Percentiles rank a stretch among this genome's conserved stretches.
These are phyloP conservation scores for Lepidopterella palustris DNA, from an alignment of 495 filamentous ascomycete genomes.

Conservation along the genomic window DNA sequence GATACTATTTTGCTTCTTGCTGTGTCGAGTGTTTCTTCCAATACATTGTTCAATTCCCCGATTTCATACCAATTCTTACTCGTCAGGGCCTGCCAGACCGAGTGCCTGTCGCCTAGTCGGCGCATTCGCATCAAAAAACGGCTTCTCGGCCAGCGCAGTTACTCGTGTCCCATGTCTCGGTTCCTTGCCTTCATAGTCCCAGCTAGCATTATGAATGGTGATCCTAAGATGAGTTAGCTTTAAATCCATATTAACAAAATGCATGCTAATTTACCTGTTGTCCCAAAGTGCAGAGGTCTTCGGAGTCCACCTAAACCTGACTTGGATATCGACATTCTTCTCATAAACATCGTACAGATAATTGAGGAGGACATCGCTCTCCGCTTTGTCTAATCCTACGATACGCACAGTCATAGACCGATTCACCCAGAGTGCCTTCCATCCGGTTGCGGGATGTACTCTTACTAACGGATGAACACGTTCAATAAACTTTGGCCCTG, in stretches of 20 bases:
- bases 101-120: slow-evolving; percentile 54
- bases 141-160: slow-evolving; percentile 61
- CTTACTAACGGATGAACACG: slow-evolving; percentile 62
- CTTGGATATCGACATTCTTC: slow-evolving; percentile 60
- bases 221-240: slow-evolving; percentile 40
- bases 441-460: slow-evolving; percentile 64
- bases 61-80: too few relatives aligned
- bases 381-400: slow-evolving; percentile 57
- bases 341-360: slow-evolving; percentile 62
- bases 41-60: too few relatives aligned
- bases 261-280: slow-evolving; percentile 44
- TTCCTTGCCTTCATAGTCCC: slow-evolving; percentile 59
- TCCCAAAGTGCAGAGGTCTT: slow-evolving; percentile 58
- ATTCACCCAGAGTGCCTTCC: slow-evolving; percentile 67
- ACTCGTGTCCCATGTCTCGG: slow-evolving; percentile 59
- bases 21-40: too few relatives aligned
- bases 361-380: slow-evolving; percentile 61
- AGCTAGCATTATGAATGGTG: slow-evolving; percentile 61
- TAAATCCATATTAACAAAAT: not conserved
- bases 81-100: slow-evolving; percentile 35
- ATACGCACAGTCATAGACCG: slow-evolving; percentile 58
- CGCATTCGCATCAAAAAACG: slow-evolving; percentile 54
- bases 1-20: too few relatives aligned
- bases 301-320: slow-evolving; percentile 60
- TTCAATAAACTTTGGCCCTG: slow-evolving; percentile 58